Evolutionary conservation across 1,139 yeast species (phyloP).

Genomic region (Pneumocystis oryctolagi): DNA sequence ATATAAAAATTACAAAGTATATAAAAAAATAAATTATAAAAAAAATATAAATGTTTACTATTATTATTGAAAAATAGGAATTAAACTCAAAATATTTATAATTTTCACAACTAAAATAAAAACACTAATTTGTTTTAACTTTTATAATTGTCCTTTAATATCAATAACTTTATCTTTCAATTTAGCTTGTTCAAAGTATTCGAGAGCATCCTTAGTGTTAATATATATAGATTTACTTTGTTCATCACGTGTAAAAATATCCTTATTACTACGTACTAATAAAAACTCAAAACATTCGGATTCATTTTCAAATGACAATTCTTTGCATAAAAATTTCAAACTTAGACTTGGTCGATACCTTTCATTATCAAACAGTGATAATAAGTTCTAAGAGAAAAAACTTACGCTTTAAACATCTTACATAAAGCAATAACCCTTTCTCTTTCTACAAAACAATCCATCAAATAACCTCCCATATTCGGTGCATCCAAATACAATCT

Average conservation of each 20-base stretch:
- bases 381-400: conserved; percentile 1
- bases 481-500: conserved; percentile 30
- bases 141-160: conserved; percentile 70
- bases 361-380: conserved; percentile 2
- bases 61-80: not conserved
- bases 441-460: conserved; percentile 36
- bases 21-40: not conserved
- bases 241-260: conserved; percentile 20
- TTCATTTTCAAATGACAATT: conserved; percentile 33
- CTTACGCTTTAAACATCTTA: conserved; percentile 43
- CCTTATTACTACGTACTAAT: conserved; percentile 27
- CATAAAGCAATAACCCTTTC: conserved; percentile 49
- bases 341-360: conserved; percentile 32
- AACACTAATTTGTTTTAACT: not conserved
- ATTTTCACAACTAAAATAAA: not conserved
- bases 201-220: conserved; percentile 35
- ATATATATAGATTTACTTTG: conserved; percentile 28
- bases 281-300: conserved; percentile 31
- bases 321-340: conserved; percentile 31
- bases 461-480: conserved; percentile 29
- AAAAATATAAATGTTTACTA: not conserved
- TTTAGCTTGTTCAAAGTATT: conserved; percentile 32
- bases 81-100: not conserved
- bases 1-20: not conserved
- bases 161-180: conserved; percentile 35